Evolutionary conservation across 2,329 filamentous ascomycete genomes (phyloP).

Genomic region (Pestalotiopsis sp.): DNA sequence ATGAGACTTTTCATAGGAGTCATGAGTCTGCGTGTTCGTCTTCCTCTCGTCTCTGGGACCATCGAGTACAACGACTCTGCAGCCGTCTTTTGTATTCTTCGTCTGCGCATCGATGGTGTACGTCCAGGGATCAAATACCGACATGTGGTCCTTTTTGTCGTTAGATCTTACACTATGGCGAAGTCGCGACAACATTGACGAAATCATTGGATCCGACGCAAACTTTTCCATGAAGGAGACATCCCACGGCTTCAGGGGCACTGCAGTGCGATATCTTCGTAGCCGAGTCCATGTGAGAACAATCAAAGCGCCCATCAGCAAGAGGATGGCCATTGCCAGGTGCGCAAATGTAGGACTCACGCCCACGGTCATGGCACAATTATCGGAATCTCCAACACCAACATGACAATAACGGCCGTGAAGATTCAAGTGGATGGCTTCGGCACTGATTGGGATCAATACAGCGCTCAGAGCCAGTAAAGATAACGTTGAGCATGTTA

Average conservation of each 20-base stretch:
- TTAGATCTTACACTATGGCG: slow-evolving; percentile 14
- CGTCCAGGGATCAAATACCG: slow-evolving; percentile 12
- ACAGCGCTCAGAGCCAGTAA: slow-evolving; percentile 27
- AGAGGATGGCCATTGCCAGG: slow-evolving; percentile 28
- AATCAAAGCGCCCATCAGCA: slow-evolving; percentile 28
- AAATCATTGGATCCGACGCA: slow-evolving; percentile 24
- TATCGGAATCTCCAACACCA: slow-evolving; percentile 22
- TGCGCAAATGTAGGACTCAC: slow-evolving; percentile 26
- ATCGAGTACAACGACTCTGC: neutral
- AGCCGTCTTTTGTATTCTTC: neutral
- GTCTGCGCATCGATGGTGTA: neutral
- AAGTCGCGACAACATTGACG: slow-evolving; percentile 19
- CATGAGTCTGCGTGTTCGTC: neutral
- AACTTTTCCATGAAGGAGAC: slow-evolving; percentile 36
- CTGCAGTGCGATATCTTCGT: slow-evolving; percentile 31
- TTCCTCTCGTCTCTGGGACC: neutral
- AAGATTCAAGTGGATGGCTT: slow-evolving; percentile 31
- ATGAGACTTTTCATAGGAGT: neutral
- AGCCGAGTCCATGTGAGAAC: slow-evolving; percentile 26
- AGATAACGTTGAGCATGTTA: slow-evolving; percentile 17
- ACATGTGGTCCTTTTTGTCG: slow-evolving; percentile 19
- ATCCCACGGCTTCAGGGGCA: slow-evolving; percentile 37
- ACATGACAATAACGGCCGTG: slow-evolving; percentile 26
- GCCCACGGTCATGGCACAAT: slow-evolving; percentile 33
- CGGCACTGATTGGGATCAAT: slow-evolving; percentile 31